These are phyloP conservation scores for Ceratocystis harringtonii DNA, from an alignment of 2,329 filamentous ascomycete species.

Conservation along the genomic window DNA sequence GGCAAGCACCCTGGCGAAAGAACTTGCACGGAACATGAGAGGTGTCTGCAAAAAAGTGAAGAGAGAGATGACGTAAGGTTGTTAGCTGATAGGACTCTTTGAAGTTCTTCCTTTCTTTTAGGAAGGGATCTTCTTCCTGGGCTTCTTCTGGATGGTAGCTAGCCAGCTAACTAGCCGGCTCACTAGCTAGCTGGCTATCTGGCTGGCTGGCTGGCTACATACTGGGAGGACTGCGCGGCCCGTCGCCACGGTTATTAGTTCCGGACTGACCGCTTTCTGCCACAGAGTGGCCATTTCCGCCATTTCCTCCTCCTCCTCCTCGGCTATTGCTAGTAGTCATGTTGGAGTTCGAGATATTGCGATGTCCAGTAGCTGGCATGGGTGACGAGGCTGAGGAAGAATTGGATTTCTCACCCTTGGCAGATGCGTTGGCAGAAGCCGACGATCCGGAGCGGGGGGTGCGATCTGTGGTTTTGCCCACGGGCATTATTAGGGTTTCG, in stretches of 20 bases:
- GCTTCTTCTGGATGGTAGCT: no score
- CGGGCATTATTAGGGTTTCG: slow-evolving; percentile 8
- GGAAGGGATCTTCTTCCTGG: no score
- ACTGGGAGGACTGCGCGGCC: slow-evolving; percentile 49
- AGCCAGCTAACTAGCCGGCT: no score
- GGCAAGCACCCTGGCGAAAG: slow-evolving; percentile 89
- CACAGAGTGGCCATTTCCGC: slow-evolving; percentile 4
- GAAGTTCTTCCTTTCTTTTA: no score
- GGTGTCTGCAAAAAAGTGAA: slow-evolving; percentile 48
- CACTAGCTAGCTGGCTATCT: no score
- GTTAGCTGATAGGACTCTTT: background rate
- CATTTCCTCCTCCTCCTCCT: background rate
- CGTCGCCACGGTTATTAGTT: slow-evolving; percentile 34
- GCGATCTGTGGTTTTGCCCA: slow-evolving; percentile 14
- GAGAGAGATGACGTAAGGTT: background rate
- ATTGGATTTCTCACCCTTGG: slow-evolving; percentile 13
- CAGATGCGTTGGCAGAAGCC: slow-evolving; percentile 4
- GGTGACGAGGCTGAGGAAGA: background rate
- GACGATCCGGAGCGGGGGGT: slow-evolving; percentile 10
- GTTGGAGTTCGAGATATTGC: slow-evolving; percentile 9
- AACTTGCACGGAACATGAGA: slow-evolving; percentile 99
- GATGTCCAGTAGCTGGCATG: slow-evolving; percentile 2
- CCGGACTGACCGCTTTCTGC: slow-evolving; percentile 13
- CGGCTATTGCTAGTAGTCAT: background rate
- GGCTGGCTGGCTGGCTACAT: slow-evolving; percentile 24